Percentiles rank a stretch among this genome's conserved stretches.
These are phyloP conservation scores for Dothiorella sarmentorum DNA, from an alignment of 2,329 filamentous ascomycete genomes.

Conservation along the genomic window DNA sequence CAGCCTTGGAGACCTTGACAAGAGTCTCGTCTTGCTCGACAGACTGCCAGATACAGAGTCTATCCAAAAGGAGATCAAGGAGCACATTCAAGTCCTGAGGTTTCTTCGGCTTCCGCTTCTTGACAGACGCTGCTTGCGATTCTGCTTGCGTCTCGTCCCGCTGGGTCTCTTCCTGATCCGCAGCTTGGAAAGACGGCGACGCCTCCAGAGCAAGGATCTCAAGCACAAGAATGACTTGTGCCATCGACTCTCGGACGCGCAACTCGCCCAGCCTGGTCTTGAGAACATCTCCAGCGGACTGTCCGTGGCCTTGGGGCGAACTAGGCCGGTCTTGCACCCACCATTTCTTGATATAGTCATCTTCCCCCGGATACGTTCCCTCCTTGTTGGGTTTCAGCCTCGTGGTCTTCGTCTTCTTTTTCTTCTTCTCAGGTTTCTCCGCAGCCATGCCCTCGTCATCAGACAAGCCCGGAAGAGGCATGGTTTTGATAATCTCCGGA, in stretches of 20 bases:
- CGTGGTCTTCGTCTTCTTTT: conserved; percentile 53
- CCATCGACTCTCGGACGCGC: conserved; percentile 71
- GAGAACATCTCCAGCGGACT: conserved; percentile 52
- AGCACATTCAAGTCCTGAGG: conserved; percentile 63
- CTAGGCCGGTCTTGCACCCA: conserved; percentile 49
- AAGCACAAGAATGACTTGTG: conserved; percentile 76
- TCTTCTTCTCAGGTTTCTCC: conserved; percentile 40
- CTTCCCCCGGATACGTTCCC: conserved; percentile 66
- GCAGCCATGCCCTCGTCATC: conserved; percentile 38
- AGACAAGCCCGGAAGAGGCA: conserved; percentile 42
- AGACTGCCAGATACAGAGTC: conserved; percentile 80
- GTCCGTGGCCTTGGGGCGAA: conserved; percentile 12
- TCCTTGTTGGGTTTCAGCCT: conserved; percentile 66
- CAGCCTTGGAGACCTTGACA: conserved; percentile 25
- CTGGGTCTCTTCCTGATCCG: conserved; percentile 21
- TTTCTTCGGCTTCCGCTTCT: conserved; percentile 52
- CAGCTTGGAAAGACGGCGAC: conserved; percentile 35
- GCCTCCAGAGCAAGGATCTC: conserved; percentile 70
- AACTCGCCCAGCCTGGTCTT: conserved; percentile 63
- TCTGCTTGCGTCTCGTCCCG: conserved; percentile 24
- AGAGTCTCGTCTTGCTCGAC: conserved; percentile 57
- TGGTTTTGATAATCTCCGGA: conserved; percentile 60
- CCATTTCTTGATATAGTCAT: conserved; percentile 64
- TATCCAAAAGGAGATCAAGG: conserved; percentile 71
- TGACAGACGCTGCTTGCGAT: conserved; percentile 25